These are phyloP conservation scores for Fusarium miscanthi DNA, from an alignment of 2,329 filamentous ascomycete species.

Conservation along the genomic window DNA sequence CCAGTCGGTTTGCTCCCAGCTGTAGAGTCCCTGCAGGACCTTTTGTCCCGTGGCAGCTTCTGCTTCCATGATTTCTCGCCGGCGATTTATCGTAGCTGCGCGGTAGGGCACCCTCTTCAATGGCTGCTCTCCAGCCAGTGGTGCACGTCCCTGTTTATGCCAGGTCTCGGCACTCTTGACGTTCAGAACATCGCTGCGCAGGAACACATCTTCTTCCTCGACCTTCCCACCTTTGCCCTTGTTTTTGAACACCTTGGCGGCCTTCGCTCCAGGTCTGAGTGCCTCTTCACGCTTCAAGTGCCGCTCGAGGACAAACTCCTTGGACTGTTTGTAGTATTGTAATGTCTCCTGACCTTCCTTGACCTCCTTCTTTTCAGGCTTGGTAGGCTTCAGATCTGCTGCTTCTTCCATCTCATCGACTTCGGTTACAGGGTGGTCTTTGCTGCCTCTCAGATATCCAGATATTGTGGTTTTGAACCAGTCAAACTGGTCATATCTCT, in stretches of 20 bases:
- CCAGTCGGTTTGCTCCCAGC: conserved; percentile 88
- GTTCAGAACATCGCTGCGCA: conserved; percentile 79
- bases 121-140: conserved; percentile 75
- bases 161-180: conserved; percentile 96
- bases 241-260: conserved; percentile 79
- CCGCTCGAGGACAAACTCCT: conserved; percentile 85
- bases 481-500: conserved; percentile 80
- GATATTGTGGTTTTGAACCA: conserved; percentile 89
- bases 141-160: conserved; percentile 93
- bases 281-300: conserved; percentile 95
- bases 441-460: conserved; percentile 69
- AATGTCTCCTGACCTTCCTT: conserved; percentile 84
- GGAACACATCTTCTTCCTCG: conserved; percentile 83
- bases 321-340: conserved; percentile 87
- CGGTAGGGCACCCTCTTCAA: conserved; percentile 91
- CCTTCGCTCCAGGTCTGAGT: conserved; percentile 72
- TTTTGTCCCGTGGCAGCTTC: conserved; percentile 84
- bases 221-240: conserved; percentile 78
- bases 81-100: conserved; percentile 87
- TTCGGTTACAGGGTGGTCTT: conserved; percentile 68
- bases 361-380: conserved; percentile 77
- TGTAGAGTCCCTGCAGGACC: conserved; percentile 86
- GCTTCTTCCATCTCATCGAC: conserved; percentile 83
- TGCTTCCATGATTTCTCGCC: conserved; percentile 88
- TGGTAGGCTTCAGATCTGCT: conserved; percentile 78